Base-by-base conservation (phyloP, 148 eudicot species). In the Chenopodium formosanum region DNA sequence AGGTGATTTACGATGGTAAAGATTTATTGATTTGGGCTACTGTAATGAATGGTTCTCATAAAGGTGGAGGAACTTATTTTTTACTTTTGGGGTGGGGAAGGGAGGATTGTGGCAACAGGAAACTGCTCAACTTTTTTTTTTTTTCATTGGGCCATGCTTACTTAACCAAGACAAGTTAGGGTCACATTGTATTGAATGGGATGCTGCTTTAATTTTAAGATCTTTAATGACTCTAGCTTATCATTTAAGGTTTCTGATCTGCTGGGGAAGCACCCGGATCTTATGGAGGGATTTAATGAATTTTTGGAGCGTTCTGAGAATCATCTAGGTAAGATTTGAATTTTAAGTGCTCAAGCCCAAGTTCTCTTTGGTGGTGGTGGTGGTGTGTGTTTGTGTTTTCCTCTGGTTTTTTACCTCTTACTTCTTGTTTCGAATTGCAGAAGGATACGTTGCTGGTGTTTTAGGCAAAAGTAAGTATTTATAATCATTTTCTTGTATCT, bases 251-350 rank as follows among this genome's bases (percentile, higher is more conserved):
- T 97, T 84, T 84, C 88, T 83, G 99, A 97, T 92, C 84, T 97
- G 80, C 87, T 97, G 85, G 97, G 97, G 52, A 91, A 90, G 84
- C 85, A 88, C 87, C 92, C 98, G 12, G 99, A 90, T 88, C 99
- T 96, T 76, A 92, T 96, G 98, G 95, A 92, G 68, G 99, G 99
- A n/a, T 96, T 96, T 82, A 90, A 88, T 87, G 92, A 94, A 75
- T 97, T 94, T 82, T 81, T 97, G 86, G 95, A 90, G 87, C 95
- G 87, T 13, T 94, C 93, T 84, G 99, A 97, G 86, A 90, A 88
- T 84, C 90, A 88, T 84, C 90, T 90, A 23, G 95, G 99, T 97
- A 88, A 81, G 66, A 25, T 16, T 29, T 79, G 64, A 68, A 37
- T 68, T 75, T 67, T 50, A 31, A 34, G 52, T 58, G 58, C 53